Evolutionary conservation across 495 filamentous ascomycete genomes (phyloP), one percentile per base, ranked within the genome.

Genomic region (Penicillium alfredii): DNA sequence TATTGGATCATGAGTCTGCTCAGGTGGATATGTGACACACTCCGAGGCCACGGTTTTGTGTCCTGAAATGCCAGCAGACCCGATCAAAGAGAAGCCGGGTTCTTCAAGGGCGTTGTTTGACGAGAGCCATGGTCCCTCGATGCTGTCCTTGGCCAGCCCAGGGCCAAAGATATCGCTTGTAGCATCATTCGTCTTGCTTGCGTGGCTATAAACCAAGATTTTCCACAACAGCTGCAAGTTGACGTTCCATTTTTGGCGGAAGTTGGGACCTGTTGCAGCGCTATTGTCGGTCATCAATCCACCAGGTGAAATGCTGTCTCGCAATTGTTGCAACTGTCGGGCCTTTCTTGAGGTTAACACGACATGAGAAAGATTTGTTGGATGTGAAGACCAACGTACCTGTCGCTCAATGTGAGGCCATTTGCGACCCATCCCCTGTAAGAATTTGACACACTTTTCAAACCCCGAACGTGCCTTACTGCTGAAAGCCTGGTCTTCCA

Each of bases 51-150:
- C 59, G 2, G 59, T 56, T 19, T 51, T 56, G 30, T 63, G 59
- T 4, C 56, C 59, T 28, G 59, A 56, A 4, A 63, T 60, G 0
- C 59, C 59, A 20, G 56, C 59, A 1, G 59, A 63, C 20, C 59
- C 59, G 38, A 63, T 52, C 7, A 63, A 35, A 8, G 59, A 37
- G 19, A 63, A 56, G 13, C 58, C 58, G 3, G 45, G 56, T 6
- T 56, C 59, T 2, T 47, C 40, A 25, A 56, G 52, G 20, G 30
- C 35, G 22, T 34, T 30, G 3, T 33, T 22, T 5, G 38, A 33
- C 19, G 41, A 24, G 14, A 37, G 21, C 4, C 35, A 29, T 16
- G 40, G 33, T 15, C 26, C 21, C n/a, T 39, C 42, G 8, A 40
- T 8, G 19, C 27, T 56, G 21, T 44, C 44, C 25, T 54, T 49